phyloP scores from a whole-genome alignment of 306 rosid species.

The Urtica urens region DNA sequence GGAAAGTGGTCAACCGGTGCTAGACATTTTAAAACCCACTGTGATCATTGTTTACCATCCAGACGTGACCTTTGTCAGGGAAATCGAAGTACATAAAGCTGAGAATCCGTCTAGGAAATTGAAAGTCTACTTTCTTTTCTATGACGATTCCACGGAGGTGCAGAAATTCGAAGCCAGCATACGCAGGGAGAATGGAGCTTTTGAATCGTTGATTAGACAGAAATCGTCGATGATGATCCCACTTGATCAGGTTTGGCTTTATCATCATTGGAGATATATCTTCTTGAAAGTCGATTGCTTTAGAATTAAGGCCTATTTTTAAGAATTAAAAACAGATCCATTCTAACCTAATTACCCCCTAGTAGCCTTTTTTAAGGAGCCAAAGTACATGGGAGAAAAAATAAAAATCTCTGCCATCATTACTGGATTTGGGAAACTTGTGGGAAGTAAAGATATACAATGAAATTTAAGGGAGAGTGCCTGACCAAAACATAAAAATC shows the following conservation, averaged over 20 bases:
- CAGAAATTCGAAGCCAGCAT: constrained; percentile 91
- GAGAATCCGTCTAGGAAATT: constrained; percentile 61
- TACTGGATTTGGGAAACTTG: too few species aligned
- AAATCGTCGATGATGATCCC: constrained; percentile 96
- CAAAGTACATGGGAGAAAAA: too few species aligned
- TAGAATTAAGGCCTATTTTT: too few species aligned
- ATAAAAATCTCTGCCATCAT: too few species aligned
- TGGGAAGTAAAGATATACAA: too few species aligned
- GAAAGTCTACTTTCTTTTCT: constrained; percentile 84
- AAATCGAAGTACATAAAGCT: constrained; percentile 75
- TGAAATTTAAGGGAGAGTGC: too few species aligned
- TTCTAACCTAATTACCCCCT: too few species aligned
- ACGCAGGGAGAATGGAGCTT: constrained; percentile 86
- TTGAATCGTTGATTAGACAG: constrained; percentile 94
- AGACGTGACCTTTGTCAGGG: constrained; percentile 83
- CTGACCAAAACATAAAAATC: too few species aligned
- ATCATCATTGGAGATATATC: too few species aligned
- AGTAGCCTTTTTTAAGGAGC: too few species aligned
- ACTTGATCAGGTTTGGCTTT: constrained; percentile 64
- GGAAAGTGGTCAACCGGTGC: constrained; percentile 82
- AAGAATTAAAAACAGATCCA: too few species aligned
- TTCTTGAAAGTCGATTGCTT: too few species aligned
- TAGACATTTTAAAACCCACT: constrained; percentile 75
- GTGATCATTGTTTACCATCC: constrained; percentile 82
- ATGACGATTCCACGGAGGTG: constrained; percentile 87